These are phyloP conservation scores for Lactarius tabidus DNA, from an alignment of 768 basidiomycete genomes.

Conservation along the genomic window DNA sequence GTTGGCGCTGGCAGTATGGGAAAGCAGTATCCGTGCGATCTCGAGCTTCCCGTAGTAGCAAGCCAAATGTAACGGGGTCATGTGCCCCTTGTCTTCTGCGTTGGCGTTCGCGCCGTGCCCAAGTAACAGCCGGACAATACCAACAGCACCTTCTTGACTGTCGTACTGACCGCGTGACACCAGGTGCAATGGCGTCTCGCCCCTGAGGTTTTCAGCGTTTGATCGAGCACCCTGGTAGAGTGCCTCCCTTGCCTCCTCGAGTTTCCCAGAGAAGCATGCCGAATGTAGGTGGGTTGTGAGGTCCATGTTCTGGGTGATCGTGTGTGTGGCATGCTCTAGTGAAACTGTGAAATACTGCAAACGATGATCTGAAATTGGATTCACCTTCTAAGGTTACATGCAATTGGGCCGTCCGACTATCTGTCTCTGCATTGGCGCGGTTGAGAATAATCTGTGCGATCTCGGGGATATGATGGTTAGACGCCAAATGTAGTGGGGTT, in stretches of 20 bases:
- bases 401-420: not conserved
- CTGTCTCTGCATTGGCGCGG: not conserved
- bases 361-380: not conserved
- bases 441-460: not conserved
- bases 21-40: too few species aligned
- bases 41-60: too few species aligned
- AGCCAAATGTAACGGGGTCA: too few species aligned
- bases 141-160: not conserved
- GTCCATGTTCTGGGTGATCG: not conserved
- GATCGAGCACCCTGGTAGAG: not conserved
- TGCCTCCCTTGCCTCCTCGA: not conserved
- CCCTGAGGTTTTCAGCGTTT: not conserved
- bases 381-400: not conserved
- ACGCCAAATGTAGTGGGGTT: not conserved
- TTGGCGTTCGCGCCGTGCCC: too few species aligned
- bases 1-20: too few species aligned
- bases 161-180: not conserved
- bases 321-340: not conserved
- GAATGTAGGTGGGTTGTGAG: not conserved
- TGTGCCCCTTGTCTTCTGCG: too few species aligned
- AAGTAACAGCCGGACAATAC: too few species aligned
- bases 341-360: not conserved
- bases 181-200: not conserved
- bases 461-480: not conserved
- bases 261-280: not conserved